Conservation (phyloP, 371 early-diverging fungal genomes). For the Parasitella parasitica region DNA sequence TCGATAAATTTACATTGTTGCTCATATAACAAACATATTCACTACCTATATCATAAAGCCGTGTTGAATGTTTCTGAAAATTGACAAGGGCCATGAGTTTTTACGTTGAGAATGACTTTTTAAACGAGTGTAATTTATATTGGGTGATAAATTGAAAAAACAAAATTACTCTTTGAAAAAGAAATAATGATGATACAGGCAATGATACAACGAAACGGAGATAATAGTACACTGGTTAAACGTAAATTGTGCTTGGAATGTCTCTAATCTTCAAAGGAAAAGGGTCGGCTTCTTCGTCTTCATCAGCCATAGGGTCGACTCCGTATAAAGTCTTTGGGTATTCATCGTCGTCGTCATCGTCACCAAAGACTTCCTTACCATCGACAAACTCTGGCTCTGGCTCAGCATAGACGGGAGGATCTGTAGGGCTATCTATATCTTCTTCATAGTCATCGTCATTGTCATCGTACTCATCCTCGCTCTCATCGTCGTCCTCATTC, state of each 20-base stretch:
- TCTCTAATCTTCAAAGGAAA: neutral
- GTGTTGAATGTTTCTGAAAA: too few relatives aligned
- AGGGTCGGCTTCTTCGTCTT: constrained; percentile 1
- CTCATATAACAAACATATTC: too few relatives aligned
- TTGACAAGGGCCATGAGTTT: too few relatives aligned
- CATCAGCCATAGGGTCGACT: constrained; percentile 13
- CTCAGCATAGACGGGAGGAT: constrained; percentile 12
- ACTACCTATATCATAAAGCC: too few relatives aligned
- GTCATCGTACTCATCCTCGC: neutral
- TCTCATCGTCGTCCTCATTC: constrained; percentile 3
- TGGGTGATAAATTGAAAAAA: too few relatives aligned
- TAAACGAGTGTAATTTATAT: too few relatives aligned
- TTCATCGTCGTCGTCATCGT: constrained; percentile 29
- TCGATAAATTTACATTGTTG: too few relatives aligned
- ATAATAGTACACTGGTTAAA: neutral
- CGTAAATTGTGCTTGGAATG: constrained; percentile 9
- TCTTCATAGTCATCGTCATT: neutral
- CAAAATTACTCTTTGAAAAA: too few relatives aligned
- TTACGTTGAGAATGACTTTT: too few relatives aligned
- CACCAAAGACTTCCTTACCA: constrained; percentile 18
- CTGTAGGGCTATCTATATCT: constrained; percentile 8
- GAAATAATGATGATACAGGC: too few relatives aligned
- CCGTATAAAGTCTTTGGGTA: constrained; percentile 24
- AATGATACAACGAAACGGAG: neutral
- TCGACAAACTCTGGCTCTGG: constrained; percentile 21